A percentile compares a stretch with the other conserved stretches of the same genome.
These are phyloP conservation scores for Daldinia concentrica DNA, from an alignment of 495 filamentous ascomycete genomes.

Conservation along the genomic window DNA sequence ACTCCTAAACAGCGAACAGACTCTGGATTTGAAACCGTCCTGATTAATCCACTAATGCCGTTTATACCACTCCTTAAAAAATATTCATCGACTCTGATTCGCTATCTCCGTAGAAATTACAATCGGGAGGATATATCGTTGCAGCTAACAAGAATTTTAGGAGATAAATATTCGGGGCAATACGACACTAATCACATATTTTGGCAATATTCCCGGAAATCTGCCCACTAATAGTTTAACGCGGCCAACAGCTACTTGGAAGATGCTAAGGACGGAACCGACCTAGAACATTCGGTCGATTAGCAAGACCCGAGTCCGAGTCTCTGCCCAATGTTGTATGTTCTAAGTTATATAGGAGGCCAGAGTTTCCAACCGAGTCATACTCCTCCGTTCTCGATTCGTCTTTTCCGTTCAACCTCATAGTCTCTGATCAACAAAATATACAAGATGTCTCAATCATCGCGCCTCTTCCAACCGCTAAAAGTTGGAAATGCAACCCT, in stretches of 20 bases:
- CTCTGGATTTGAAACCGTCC: neutral
- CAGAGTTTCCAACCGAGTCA: too few species aligned
- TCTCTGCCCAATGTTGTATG: neutral
- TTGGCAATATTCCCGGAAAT: neutral
- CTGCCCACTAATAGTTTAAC: neutral
- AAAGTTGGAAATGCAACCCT: conserved; percentile 51
- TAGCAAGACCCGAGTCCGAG: neutral
- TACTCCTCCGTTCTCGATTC: too few species aligned
- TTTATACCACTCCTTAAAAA: too few species aligned
- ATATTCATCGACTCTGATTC: too few species aligned
- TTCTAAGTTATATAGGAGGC: neutral
- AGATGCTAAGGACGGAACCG: neutral
- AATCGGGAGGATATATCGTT: too few species aligned
- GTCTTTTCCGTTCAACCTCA: neutral
- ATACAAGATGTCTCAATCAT: conserved; percentile 27
- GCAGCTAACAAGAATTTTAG: neutral
- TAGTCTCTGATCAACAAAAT: neutral
- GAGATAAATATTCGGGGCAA: neutral
- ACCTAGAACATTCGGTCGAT: neutral
- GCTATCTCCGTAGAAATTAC: too few species aligned
- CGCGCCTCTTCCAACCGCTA: conserved; percentile 54
- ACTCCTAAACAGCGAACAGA: neutral
- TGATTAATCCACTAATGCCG: too few species aligned
- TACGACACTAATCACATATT: neutral
- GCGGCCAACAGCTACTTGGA: neutral